Evolutionary conservation across 2,329 filamentous ascomycete species (phyloP), one percentile per base, ranked within the genome.

Genomic region (Botrytis tulipae): DNA sequence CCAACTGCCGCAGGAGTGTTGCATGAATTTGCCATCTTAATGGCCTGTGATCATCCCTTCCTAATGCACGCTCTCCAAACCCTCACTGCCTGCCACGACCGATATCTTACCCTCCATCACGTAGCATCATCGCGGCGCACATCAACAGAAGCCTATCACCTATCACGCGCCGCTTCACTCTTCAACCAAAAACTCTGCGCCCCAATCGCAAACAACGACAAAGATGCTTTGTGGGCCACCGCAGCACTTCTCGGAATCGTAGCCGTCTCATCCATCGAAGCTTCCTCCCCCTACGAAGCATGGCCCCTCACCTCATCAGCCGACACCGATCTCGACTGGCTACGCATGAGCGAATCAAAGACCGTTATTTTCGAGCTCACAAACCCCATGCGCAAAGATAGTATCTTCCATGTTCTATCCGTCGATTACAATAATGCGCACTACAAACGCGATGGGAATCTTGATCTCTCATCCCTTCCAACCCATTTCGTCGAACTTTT

Each of bases 341-440:
- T 91, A 3, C 86, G 83, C 65, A 84, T 91, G 79, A 84, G 83
- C 74, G 84, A 87, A 18, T 87, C 87, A 0, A 91, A 91, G 79
- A 84, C 82, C 70, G 83, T 84, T 3, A 82, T 91, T 0, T 90
- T 86, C 84, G 78, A 83, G 1, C 66, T 73, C 42, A 73, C 72
- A n/a, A 40, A 70, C 25, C 72, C 72, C 9, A 61, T 16, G 12
- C 65, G 72, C 18, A 20, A 44, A 62, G 72, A 70, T 25, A 73
- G 71, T 9, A 46, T 68, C 2, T 73, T 73, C 32, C 48, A 46
- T n/a, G 40, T 37, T 2, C 4, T 59, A 1, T 57, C 71, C n/a
- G 32, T 1, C 4, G 18, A 62, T 1, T 70, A 32, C 18, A 32
- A 61, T 2, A 40, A 32, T 3, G 35, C 18, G n/a, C 25, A 29